Percentiles rank a stretch among this genome's conserved stretches.
Evolutionary conservation across 2,329 filamentous ascomycete species (phyloP).

Genomic region (Botrytis paeoniae): DNA sequence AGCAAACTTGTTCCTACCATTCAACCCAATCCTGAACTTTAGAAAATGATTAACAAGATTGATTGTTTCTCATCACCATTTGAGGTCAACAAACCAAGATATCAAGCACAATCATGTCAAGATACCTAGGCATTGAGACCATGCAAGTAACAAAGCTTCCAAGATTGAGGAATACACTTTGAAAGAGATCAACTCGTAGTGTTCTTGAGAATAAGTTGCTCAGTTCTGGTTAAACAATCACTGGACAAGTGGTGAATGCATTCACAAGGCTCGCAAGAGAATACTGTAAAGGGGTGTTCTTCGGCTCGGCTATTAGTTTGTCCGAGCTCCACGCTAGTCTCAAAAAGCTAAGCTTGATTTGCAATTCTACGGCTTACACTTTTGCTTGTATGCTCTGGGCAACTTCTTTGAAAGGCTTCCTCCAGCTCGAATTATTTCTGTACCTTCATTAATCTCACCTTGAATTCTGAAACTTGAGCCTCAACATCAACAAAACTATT

Average conservation of each 20-base stretch:
- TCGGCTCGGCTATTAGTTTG: neutral
- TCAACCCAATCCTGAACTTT: neutral
- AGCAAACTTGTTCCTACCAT: neutral
- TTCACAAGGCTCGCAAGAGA: neutral
- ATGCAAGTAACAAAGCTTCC: neutral
- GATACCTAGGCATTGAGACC: neutral
- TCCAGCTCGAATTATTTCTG: conserved; percentile 14
- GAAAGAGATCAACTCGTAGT: neutral
- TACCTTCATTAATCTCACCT: conserved; percentile 14
- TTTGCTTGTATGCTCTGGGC: conserved; percentile 13
- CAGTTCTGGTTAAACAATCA: neutral
- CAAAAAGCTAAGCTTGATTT: conserved; percentile 9
- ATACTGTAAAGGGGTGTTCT: neutral
- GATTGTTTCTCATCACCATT: neutral
- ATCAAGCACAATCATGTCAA: neutral
- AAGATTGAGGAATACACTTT: neutral
- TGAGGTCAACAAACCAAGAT: neutral
- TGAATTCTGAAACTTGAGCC: conserved; percentile 8
- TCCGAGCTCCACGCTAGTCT: neutral
- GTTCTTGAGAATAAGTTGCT: neutral
- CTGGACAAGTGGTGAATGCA: neutral
- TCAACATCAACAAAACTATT: neutral
- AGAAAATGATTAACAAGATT: neutral
- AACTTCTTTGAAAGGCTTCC: conserved; percentile 9
- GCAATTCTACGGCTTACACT: neutral